Evolutionary conservation across 2,329 filamentous ascomycete genomes (phyloP).

Genomic region (Botrytis galanthina): DNA sequence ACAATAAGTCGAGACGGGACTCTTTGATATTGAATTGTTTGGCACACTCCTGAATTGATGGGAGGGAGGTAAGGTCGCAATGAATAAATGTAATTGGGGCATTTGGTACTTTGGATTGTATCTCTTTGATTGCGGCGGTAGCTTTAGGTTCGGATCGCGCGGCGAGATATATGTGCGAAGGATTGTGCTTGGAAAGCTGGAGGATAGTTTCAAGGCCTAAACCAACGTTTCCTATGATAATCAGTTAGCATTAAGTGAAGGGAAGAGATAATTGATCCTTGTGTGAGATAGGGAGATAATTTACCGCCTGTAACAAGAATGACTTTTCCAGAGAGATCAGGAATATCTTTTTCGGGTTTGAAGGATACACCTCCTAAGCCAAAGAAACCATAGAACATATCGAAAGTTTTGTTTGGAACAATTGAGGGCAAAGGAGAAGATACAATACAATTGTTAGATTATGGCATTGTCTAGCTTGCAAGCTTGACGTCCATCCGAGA

Average conservation of each 20-base stretch:
- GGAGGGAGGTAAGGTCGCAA: conserved; percentile 46
- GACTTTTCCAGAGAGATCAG: conserved; percentile 41
- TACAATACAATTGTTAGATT: neutral
- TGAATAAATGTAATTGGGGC: conserved; percentile 20
- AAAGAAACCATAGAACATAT: conserved; percentile 13
- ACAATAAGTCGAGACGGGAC: conserved; percentile 45
- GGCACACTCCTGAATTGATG: conserved; percentile 45
- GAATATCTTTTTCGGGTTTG: conserved; percentile 37
- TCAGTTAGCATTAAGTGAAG: neutral
- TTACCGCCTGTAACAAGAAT: conserved; percentile 39
- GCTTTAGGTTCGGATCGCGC: conserved; percentile 41
- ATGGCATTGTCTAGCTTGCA: neutral
- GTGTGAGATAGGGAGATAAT: neutral
- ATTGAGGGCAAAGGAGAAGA: neutral
- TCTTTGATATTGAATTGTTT: conserved; percentile 39
- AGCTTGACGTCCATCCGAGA: neutral
- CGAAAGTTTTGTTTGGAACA: neutral
- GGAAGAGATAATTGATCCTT: neutral
- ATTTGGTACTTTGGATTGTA: conserved; percentile 33
- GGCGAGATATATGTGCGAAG: conserved; percentile 42
- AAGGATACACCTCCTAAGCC: conserved; percentile 16
- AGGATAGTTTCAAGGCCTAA: conserved; percentile 46
- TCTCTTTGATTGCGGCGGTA: conserved; percentile 42
- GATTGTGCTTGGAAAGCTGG: conserved; percentile 43
- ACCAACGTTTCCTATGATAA: conserved; percentile 39